Evolutionary conservation across 192 early-diverging fungal genomes (phyloP), one percentile per base, ranked within the genome.

Genomic region (Spizellomyces sp.): DNA sequence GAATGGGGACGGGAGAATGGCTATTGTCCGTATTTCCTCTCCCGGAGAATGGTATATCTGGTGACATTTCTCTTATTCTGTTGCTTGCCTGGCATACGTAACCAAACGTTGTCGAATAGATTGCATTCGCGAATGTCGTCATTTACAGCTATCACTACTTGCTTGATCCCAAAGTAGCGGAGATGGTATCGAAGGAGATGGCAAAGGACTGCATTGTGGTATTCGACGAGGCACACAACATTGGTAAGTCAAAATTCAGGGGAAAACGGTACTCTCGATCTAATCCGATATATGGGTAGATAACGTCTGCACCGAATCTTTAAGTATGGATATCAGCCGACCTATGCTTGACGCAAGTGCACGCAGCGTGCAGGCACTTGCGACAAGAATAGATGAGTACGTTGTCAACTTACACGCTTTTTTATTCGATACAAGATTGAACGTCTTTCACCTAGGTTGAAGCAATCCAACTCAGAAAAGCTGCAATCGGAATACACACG

Each of bases 201-300:
- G 91, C 92, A 45, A 93, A 91, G 77, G 93, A 98, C 58, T 90
- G 90, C 46, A 98, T 99, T 59, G 91, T 99, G n/a, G 92, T 99
- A 0, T 99, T 99, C 83, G 98, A 99, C 80, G 98, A 99, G 76
- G 98, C 98, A 1, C 96, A 99, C 83, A 98, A 99, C 75, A 98
- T 99, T 67, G 97, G 92, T 94, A 79, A 61, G 0, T 19, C 14
- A 15, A 36, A 14, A 5, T 54, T 2, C 14, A 19, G 4, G 2
- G 17, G 14, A 19, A n/a, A 12, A 54, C 17, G 0, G 50, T n/a
- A 19, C 50, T 12, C 14, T 4, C 50, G 4, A 19, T 54, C 17
- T 12, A 54, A 12, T n/a, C 1, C 58, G 12, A 9, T 43, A n/a
- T 22, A 9, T 55, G 9, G 12, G 1, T 65, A 94, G 93, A 99